Conservation (phyloP, 257 asterid genomes). For the Fraxinus pennsylvanica region DNA sequence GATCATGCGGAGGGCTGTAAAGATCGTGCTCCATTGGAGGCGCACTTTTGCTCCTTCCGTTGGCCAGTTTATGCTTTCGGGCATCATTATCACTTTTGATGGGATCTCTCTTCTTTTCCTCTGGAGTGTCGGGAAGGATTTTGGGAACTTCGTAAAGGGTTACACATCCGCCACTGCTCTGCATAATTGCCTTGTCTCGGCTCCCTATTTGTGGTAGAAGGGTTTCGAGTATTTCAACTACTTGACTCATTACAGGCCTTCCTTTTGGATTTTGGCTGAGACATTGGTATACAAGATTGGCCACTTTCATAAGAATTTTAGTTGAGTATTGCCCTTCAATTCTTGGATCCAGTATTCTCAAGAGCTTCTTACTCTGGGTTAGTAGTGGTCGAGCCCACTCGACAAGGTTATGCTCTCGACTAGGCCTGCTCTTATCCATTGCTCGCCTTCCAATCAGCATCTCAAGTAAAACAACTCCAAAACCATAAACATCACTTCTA, state of each 20-base stretch:
- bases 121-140: slow-evolving; percentile 18
- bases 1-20: slow-evolving; percentile 35
- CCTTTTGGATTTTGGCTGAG: slow-evolving; percentile 94
- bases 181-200: slow-evolving; percentile 39
- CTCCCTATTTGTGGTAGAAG: slow-evolving; percentile 53
- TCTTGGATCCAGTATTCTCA: slow-evolving; percentile 78
- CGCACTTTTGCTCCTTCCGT: slow-evolving; percentile 69
- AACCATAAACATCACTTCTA: slow-evolving; percentile 87
- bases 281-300: slow-evolving; percentile 80
- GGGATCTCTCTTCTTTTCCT: slow-evolving; percentile 17
- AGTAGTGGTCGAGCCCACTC: slow-evolving; percentile 93
- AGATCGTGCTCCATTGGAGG: slow-evolving; percentile 60
- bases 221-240: slow-evolving; percentile 79
- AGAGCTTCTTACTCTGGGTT: slow-evolving; percentile 67
- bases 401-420: slow-evolving; percentile 88
- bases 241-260: slow-evolving; percentile 85
- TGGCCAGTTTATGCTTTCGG: slow-evolving; percentile 26
- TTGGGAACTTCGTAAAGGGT: slow-evolving; percentile 73
- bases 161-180: slow-evolving; percentile 47
- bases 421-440: slow-evolving; percentile 89
- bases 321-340: slow-evolving; percentile 85
- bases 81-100: slow-evolving; percentile 33
- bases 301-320: slow-evolving; percentile 66
- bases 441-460: slow-evolving; percentile 88
- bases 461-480: slow-evolving; percentile 90